phyloP scores from a whole-genome alignment of 805 yeast species.

The Pichia pseudocactophila region DNA sequence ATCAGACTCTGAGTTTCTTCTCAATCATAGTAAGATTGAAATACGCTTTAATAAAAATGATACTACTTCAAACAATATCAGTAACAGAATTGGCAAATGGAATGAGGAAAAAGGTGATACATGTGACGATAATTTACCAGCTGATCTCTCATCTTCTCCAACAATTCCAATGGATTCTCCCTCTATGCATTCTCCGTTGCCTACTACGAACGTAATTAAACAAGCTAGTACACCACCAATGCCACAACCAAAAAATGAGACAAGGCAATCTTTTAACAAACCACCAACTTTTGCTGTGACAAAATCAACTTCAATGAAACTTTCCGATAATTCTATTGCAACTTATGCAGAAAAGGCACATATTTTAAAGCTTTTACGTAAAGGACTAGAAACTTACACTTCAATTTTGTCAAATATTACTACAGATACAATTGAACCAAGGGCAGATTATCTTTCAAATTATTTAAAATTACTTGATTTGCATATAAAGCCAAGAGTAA shows the following conservation, averaged over 20 bases:
- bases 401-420: conserved; percentile 13
- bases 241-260: background rate
- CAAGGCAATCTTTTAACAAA: conserved; percentile 3
- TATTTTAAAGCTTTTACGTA: conserved; percentile 13
- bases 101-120: background rate
- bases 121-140: conserved; percentile 1
- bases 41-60: background rate
- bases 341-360: conserved; percentile 1
- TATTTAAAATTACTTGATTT: conserved; percentile 15
- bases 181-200: conserved; percentile 12
- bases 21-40: background rate
- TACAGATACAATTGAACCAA: conserved; percentile 15
- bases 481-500: conserved; percentile 18
- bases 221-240: background rate
- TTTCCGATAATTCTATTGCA: too few species aligned
- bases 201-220: background rate
- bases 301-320: background rate
- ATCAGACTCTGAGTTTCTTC: background rate
- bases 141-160: conserved; percentile 8
- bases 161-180: conserved; percentile 17
- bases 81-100: background rate
- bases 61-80: background rate
- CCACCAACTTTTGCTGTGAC: conserved; percentile 11
- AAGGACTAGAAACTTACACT: conserved; percentile 21
- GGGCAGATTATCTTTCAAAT: conserved; percentile 22